Base-by-base conservation (phyloP, 2,329 filamentous ascomycete genomes). In the Diaporthe australafricana region DNA sequence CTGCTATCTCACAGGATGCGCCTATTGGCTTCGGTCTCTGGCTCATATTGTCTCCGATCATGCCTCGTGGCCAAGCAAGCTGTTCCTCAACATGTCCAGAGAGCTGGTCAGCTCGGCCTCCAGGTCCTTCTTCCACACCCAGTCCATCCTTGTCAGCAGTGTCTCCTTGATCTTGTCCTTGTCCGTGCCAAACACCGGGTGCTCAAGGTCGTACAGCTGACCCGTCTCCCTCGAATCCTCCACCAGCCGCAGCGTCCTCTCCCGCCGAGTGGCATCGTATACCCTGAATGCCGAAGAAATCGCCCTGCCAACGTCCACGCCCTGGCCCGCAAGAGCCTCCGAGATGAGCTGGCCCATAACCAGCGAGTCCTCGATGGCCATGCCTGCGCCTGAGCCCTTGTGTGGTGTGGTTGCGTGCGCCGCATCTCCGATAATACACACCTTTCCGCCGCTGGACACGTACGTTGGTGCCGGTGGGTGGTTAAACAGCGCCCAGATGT, bases 231-330 rank as follows among this genome's bases (percentile, higher is more conserved):
- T 81, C 69, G 87, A 89, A 52, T 83, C 88, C 8, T 82, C 79
- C 0, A 89, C 87, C 0, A 89, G 77, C 77, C 83, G 83, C 72
- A 88, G 86, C 7, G 82, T 84, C 8, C 88, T 79, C 14, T 85
- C 82, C 5, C 87, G 80, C 0, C 89, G 80, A 2, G 84, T 79
- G 5, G 77, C 79, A 73, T 90, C 87, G 22, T 55, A 73, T 5
- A 66, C 22, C 7, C 72, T 70, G 57, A 87, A 91, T 0, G 84
- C 84, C 27, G 80, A 79, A 55, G 90, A 88, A 0, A 83, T 88
- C 0, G 80, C 81, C 11, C 82, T 73, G 42, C 50, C 77, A 0
- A 86, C 77, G 8, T 70, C 32, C 1, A 74, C 65, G 8, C 73
- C 50, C 3, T 66, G 52, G 4, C 63, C 56, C 16, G 30, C 52